A percentile compares a stretch with the other conserved stretches of the same genome.
Conservation (phyloP, 1,284 basidiomycete genomes). For the Cryptococcus maquisensis region DNA sequence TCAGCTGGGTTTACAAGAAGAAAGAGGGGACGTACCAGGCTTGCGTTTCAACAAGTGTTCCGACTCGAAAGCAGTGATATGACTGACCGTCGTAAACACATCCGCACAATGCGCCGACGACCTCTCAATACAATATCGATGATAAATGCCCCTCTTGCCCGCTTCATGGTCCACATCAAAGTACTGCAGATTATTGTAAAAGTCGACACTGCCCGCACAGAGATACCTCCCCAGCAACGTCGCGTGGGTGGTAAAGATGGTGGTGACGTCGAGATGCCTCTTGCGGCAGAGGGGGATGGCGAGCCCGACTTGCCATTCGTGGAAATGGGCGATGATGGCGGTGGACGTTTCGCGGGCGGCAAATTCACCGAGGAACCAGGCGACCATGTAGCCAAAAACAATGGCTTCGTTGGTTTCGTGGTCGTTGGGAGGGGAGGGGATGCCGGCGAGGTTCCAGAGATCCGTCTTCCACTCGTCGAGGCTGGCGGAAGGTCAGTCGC, state of each 20-base stretch:
- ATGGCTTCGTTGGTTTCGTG: constrained; percentile 99
- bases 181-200: constrained; percentile 99
- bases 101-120: constrained; percentile 92
- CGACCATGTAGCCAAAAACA: constrained; percentile 95
- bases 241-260: constrained; percentile 97
- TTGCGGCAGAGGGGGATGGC: constrained; percentile 95
- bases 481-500: constrained; percentile 39
- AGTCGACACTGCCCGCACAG: constrained; percentile 94
- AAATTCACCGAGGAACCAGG: constrained; percentile 99
- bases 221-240: constrained; percentile 96
- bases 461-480: constrained; percentile 98
- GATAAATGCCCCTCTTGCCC: constrained; percentile 90
- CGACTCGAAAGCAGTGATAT: constrained; percentile 94
- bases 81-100: constrained; percentile 96
- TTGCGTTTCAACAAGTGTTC: constrained; percentile 97
- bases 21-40: constrained; percentile 52
- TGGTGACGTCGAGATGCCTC: constrained; percentile 94
- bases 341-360: constrained; percentile 69
- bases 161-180: constrained; percentile 99
- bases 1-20: too few relatives aligned
- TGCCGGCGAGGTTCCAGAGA: constrained; percentile 95
- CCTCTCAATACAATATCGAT: constrained; percentile 93
- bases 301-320: constrained; percentile 98
- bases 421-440: constrained; percentile 91
- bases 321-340: constrained; percentile 94